Conservation (phyloP, 2,329 filamentous ascomycete genomes). For the Phaeophleospora eucalypticola region DNA sequence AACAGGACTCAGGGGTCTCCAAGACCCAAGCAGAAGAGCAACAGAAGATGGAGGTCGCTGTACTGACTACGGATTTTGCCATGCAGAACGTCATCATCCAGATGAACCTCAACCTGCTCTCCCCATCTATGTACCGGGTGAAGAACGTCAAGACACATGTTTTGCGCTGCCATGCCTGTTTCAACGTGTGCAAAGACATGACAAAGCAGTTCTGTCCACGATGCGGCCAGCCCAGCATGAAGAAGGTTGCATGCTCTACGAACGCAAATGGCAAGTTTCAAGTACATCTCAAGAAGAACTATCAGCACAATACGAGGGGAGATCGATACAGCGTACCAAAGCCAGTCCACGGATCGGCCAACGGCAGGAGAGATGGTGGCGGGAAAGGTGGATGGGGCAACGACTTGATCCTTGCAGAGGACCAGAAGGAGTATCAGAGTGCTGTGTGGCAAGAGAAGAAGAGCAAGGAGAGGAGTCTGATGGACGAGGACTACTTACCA, state of each 20-base stretch:
- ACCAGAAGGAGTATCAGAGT: slow-evolving; percentile 86
- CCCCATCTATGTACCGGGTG: slow-evolving; percentile 73
- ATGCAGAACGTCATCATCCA: slow-evolving; percentile 97
- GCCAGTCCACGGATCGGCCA: slow-evolving; percentile 74
- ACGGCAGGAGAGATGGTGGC: slow-evolving; percentile 67
- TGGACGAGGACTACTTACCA: slow-evolving; percentile 93
- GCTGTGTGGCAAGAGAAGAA: slow-evolving; percentile 62
- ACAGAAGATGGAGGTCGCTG: slow-evolving; percentile 75
- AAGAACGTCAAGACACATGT: slow-evolving; percentile 83
- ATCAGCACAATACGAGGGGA: slow-evolving; percentile 91
- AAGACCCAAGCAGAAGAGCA: slow-evolving; percentile 48
- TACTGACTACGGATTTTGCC: slow-evolving; percentile 90
- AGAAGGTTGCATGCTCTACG: slow-evolving; percentile 79
- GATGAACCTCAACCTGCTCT: slow-evolving; percentile 88
- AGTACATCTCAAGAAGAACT: slow-evolving; percentile 87
- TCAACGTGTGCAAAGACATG: slow-evolving; percentile 78
- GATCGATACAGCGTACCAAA: slow-evolving; percentile 93
- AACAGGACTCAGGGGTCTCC: slow-evolving; percentile 54
- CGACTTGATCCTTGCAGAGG: slow-evolving; percentile 80
- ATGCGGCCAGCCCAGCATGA: slow-evolving; percentile 84
- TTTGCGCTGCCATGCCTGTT: slow-evolving; percentile 90
- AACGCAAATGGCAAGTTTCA: slow-evolving; percentile 75
- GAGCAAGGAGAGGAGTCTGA: slow-evolving; percentile 69
- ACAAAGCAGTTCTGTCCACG: slow-evolving; percentile 85
- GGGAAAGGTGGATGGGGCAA: slow-evolving; percentile 85